phyloP scores from a whole-genome alignment of 1,284 basidiomycete species.

The Heterobasidion irregulare region DNA sequence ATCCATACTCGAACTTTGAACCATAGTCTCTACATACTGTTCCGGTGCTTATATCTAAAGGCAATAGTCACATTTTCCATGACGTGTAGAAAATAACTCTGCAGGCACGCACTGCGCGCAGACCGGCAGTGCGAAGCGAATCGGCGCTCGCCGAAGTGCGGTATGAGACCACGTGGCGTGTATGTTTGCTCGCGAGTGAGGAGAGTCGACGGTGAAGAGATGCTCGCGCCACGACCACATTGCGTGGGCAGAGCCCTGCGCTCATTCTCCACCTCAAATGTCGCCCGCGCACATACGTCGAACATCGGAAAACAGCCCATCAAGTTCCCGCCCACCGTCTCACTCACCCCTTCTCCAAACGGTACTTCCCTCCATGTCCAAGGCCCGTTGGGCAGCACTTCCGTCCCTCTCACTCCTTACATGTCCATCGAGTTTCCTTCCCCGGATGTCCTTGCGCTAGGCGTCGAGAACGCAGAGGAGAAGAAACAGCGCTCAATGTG shows the following conservation, averaged over 20 bases:
- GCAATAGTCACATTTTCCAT: too few species aligned
- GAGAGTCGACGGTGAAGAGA: too few species aligned
- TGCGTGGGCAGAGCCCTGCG: slow-evolving; percentile 19
- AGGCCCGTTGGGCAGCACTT: slow-evolving; percentile 73
- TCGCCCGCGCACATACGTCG: slow-evolving; percentile 34
- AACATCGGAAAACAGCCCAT: slow-evolving; percentile 84
- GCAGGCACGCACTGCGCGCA: too few species aligned
- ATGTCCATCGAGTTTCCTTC: slow-evolving; percentile 53
- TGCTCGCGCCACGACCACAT: too few species aligned
- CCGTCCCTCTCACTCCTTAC: slow-evolving; percentile 62
- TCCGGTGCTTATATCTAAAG: too few species aligned
- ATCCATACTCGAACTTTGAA: too few species aligned
- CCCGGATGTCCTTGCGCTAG: slow-evolving; percentile 43
- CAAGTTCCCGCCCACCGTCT: slow-evolving; percentile 58
- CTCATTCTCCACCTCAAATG: slow-evolving; percentile 36
- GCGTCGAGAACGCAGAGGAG: slow-evolving; percentile 61
- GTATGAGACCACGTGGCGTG: too few species aligned
- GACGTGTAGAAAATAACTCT: too few species aligned
- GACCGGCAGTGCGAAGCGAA: too few species aligned
- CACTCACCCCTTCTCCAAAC: slow-evolving; percentile 37
- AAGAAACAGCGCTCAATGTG: slow-evolving; percentile 85
- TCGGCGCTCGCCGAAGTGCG: too few species aligned
- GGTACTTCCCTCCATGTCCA: slow-evolving; percentile 48
- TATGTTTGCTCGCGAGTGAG: too few species aligned
- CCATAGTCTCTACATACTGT: too few species aligned